A percentile compares a stretch with the other conserved stretches of the same genome.
Evolutionary conservation across 2,329 filamentous ascomycete genomes (phyloP).

Genomic region (Xylaria sp.): DNA sequence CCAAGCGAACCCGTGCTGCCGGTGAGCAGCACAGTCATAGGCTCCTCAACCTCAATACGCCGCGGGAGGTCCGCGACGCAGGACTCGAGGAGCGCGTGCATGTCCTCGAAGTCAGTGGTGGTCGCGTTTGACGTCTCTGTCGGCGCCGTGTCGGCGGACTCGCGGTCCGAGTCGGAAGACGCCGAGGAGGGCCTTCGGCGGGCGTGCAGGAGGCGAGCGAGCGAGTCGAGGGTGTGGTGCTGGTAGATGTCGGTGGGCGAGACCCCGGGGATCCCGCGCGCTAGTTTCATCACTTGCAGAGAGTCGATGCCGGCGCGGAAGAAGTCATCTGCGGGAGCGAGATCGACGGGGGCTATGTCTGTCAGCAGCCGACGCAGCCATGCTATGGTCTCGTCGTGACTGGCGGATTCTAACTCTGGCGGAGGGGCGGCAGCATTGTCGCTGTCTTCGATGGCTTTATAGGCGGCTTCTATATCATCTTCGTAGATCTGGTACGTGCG

Average conservation of each 20-base stretch:
- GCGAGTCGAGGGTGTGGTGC: conserved; percentile 13
- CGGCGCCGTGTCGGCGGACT: conserved; percentile 7
- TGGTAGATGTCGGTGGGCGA: conserved; percentile 3
- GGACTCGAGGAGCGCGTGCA: neutral
- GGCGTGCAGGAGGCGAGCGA: neutral
- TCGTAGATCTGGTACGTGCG: neutral
- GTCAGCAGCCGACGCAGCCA: conserved; percentile 2
- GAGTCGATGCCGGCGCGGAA: conserved; percentile 21
- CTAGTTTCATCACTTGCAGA: conserved; percentile 15
- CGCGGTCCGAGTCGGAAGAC: conserved; percentile 11
- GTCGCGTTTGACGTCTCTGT: conserved; percentile 6
- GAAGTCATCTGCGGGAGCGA: conserved; percentile 12
- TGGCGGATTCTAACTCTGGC: neutral
- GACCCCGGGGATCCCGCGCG: conserved; percentile 5
- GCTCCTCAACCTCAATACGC: no score
- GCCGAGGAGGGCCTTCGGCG: neutral
- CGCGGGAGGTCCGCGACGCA: conserved; percentile 12
- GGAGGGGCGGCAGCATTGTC: neutral
- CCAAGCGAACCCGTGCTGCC: conserved; percentile 55
- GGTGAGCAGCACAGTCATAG: conserved; percentile 51
- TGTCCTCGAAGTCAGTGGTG: conserved; percentile 5
- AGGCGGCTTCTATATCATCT: neutral
- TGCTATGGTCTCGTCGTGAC: neutral
- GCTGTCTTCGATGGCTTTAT: neutral
- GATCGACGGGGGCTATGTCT: neutral